A percentile compares a stretch with the other conserved stretches of the same genome.
Conservation (phyloP, 2,329 filamentous ascomycete species). For the Thermochaetoides dissita region DNA sequence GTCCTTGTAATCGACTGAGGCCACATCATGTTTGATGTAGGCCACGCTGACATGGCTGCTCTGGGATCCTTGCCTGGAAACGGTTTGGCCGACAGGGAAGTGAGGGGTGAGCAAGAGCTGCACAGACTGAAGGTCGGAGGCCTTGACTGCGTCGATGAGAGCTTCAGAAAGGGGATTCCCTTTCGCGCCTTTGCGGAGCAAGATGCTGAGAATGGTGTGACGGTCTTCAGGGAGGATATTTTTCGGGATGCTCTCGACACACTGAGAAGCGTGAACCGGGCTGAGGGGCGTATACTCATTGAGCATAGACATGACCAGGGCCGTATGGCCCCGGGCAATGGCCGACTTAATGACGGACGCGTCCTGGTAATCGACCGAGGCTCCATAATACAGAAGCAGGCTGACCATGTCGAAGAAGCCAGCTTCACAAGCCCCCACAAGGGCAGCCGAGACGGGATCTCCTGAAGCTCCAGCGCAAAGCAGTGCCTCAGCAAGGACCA, state of each 20-base stretch:
- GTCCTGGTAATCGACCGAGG: slow-evolving; percentile 40
- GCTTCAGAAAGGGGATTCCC: slow-evolving; percentile 34
- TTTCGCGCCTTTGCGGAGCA: slow-evolving; percentile 37
- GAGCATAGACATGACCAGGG: slow-evolving; percentile 34
- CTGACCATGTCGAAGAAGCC: slow-evolving; percentile 41
- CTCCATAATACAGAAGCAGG: slow-evolving; percentile 38
- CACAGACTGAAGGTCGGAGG: slow-evolving; percentile 32
- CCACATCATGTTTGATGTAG: slow-evolving; percentile 32
- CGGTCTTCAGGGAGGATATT: slow-evolving; percentile 32
- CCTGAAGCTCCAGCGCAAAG: slow-evolving; percentile 45
- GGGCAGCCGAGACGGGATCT: slow-evolving; percentile 31
- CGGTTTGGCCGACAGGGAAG: slow-evolving; percentile 25
- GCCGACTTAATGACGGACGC: slow-evolving; percentile 35
- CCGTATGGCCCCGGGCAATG: slow-evolving; percentile 31
- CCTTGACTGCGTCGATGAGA: slow-evolving; percentile 34
- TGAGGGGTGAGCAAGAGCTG: slow-evolving; percentile 35
- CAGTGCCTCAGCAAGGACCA: slow-evolving; percentile 39
- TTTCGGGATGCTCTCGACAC: slow-evolving; percentile 34
- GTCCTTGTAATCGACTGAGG: slow-evolving; percentile 37
- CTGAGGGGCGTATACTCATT: slow-evolving; percentile 29
- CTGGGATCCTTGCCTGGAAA: slow-evolving; percentile 16
- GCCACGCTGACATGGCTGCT: slow-evolving; percentile 20
- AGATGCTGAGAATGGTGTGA: slow-evolving; percentile 27
- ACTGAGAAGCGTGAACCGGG: slow-evolving; percentile 33
- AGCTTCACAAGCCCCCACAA: slow-evolving; percentile 33